Conservation (phyloP, 2,329 filamentous ascomycete species). For the Claviceps paspali region DNA sequence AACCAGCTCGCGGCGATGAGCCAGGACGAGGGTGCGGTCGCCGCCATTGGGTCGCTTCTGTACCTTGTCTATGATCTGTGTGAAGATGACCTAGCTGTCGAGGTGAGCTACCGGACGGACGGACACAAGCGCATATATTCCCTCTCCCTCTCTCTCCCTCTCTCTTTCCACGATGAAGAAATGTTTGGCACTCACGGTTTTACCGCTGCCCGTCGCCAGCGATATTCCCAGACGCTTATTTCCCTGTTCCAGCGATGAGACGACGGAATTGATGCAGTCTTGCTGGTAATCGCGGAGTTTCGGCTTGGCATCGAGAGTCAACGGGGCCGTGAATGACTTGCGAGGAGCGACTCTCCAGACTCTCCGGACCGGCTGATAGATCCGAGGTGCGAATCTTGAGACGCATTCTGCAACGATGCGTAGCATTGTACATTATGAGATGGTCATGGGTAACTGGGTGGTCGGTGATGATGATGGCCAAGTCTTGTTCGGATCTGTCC, state of each 20-base stretch:
- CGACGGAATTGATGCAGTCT: constrained; percentile 75
- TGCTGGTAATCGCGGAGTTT: constrained; percentile 73
- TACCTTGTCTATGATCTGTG: constrained; percentile 75
- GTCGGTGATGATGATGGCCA: neutral
- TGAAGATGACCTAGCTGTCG: constrained; percentile 86
- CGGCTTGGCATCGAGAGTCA: constrained; percentile 21
- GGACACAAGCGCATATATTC: no score
- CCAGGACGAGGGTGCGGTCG: constrained; percentile 76
- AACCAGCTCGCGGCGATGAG: constrained; percentile 82
- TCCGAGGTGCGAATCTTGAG: constrained; percentile 9
- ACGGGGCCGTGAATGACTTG: constrained; percentile 12
- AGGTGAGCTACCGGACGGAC: no score
- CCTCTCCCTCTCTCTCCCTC: neutral
- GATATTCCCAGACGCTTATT: constrained; percentile 73
- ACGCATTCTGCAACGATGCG: constrained; percentile 15
- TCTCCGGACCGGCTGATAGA: constrained; percentile 2
- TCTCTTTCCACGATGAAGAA: neutral
- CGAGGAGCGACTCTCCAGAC: constrained; percentile 4
- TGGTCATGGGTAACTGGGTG: neutral
- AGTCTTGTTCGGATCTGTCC: no score
- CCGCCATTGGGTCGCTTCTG: constrained; percentile 30
- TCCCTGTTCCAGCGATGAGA: constrained; percentile 51
- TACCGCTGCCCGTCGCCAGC: constrained; percentile 74
- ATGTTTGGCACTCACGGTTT: constrained; percentile 45
- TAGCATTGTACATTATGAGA: constrained; percentile 24